A percentile compares a stretch with the other conserved stretches of the same genome.
Conservation (phyloP, 306 rosid species). For the Malus sylvestris region DNA sequence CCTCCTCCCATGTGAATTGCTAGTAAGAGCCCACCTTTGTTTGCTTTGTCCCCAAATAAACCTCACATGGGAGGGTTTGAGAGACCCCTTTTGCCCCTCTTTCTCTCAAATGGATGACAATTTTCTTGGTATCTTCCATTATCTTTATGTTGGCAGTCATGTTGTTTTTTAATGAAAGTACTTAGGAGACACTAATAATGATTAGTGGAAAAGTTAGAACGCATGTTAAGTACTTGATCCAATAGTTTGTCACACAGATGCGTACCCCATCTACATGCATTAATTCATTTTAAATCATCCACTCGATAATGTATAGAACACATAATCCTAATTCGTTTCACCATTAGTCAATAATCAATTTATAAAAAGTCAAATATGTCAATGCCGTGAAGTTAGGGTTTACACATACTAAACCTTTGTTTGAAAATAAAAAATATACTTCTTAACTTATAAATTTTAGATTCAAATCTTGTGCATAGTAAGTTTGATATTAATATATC, state of each 20-base stretch:
- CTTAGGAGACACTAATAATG: slow-evolving; percentile 52
- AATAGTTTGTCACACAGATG: slow-evolving; percentile 11
- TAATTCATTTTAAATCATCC: not conserved
- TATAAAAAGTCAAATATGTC: slow-evolving; percentile 6
- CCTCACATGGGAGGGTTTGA: slow-evolving; percentile 59
- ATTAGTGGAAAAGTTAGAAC: slow-evolving; percentile 42
- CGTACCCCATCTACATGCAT: not conserved
- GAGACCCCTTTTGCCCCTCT: not conserved
- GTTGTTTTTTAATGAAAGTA: slow-evolving; percentile 18
- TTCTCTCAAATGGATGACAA: not conserved
- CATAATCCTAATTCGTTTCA: not conserved
- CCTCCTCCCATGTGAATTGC: slow-evolving; percentile 85
- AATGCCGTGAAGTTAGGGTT: not conserved
- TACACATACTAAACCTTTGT: too few relatives aligned
- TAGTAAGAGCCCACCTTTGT: slow-evolving; percentile 47
- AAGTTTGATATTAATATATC: too few relatives aligned
- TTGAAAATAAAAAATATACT: too few relatives aligned
- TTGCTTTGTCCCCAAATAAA: slow-evolving; percentile 73
- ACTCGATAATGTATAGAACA: not conserved
- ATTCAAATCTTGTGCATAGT: too few relatives aligned
- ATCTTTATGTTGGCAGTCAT: slow-evolving; percentile 45
- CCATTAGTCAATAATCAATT: not conserved
- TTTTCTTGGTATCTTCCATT: slow-evolving; percentile 29
- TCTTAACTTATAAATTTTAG: too few relatives aligned
- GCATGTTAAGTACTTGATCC: slow-evolving; percentile 31